Percentiles rank a stretch among this genome's conserved stretches.
Evolutionary conservation across 176 grass and related monocot genomes (phyloP).

Genomic region (Aegilops sharonensis): DNA sequence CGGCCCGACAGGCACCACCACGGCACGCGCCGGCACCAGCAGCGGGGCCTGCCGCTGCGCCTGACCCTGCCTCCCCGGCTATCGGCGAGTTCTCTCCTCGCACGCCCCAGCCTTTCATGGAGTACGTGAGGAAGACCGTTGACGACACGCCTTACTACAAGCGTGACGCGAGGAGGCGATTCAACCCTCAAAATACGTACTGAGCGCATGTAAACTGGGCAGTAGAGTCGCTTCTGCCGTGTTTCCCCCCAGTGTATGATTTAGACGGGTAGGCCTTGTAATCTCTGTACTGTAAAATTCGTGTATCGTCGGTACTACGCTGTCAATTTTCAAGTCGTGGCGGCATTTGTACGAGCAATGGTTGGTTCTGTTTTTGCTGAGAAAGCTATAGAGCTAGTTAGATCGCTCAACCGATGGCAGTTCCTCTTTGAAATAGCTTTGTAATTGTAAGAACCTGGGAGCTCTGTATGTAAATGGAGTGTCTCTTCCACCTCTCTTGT

Average conservation of each 20-base stretch:
- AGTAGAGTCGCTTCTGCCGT: neutral
- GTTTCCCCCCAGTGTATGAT: neutral
- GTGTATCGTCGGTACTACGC: neutral
- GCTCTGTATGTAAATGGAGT: too few species aligned
- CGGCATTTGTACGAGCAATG: slow-evolving; percentile 1
- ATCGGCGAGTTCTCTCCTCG: slow-evolving; percentile 44
- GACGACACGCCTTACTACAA: slow-evolving; percentile 94
- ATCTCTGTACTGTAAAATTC: neutral
- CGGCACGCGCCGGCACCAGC: neutral
- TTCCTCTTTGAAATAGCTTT: neutral
- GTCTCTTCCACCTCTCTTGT: too few species aligned
- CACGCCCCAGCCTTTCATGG: slow-evolving; percentile 76
- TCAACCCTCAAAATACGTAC: slow-evolving; percentile 82
- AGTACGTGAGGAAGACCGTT: slow-evolving; percentile 90
- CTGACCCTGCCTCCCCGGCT: slow-evolving; percentile 35
- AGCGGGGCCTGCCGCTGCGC: neutral
- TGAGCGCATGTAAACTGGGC: slow-evolving; percentile 23
- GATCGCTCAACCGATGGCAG: too few species aligned
- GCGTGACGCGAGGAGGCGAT: slow-evolving; percentile 63
- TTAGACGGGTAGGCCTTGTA: slow-evolving; percentile 17
- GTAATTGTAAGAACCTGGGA: neutral
- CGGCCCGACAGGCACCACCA: slow-evolving; percentile 27
- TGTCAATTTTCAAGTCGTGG: slow-evolving; percentile 31
- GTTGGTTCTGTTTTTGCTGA: neutral
- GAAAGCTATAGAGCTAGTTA: neutral